Base-by-base conservation (phyloP, 2,329 filamentous ascomycete genomes). In the Torrubiella hemipterigena region DNA sequence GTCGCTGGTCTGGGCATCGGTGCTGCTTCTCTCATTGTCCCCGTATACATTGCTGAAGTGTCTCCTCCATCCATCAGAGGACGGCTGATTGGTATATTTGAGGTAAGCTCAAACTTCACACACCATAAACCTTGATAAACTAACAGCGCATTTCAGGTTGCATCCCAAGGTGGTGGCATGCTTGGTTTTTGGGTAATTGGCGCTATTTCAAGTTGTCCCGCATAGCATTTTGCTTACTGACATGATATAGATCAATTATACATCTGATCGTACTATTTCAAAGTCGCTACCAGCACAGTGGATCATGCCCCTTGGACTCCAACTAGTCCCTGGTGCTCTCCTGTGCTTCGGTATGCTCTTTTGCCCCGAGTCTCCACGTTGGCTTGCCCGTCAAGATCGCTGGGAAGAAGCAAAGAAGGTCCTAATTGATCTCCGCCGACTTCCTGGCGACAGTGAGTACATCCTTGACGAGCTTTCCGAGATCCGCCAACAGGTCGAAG, bases 341-440 rank as follows among this genome's bases (percentile, higher is more conserved):
- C 59, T 75, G 18, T 54, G 68, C 33, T 34, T 51, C 28, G 62
- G 61, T 42, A 73, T 73, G 55, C 47, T 64, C 8, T 52, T 73
- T 35, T 70, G 66, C 53, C 63, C 66, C 33, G 69, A 74, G 43
- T 72, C 67, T 3, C 69, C 69, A 15, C 63, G 70, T 26, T 73
- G 62, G 60, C 58, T 74, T 4, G 69, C 68, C 18, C 64, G 65
- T 39, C 54, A 64, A 40, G 68, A 73, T 42, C 56, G 61, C 33
- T 71, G 65, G 63, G 69, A 73, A 30, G 56, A 64, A 30, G 47
- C 34, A 20, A 25, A 34, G 27, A 16, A 16, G 7, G 47, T 52
- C 5, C 43, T 56, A 5, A 34, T 46, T 9, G 42, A 39, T 20
- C 40, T 55, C 13, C 50, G 52, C 2, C 42, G 47, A 27, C 44